Conservation (phyloP, 2,329 filamentous ascomycete genomes). For the Talaromyces islandicus region DNA sequence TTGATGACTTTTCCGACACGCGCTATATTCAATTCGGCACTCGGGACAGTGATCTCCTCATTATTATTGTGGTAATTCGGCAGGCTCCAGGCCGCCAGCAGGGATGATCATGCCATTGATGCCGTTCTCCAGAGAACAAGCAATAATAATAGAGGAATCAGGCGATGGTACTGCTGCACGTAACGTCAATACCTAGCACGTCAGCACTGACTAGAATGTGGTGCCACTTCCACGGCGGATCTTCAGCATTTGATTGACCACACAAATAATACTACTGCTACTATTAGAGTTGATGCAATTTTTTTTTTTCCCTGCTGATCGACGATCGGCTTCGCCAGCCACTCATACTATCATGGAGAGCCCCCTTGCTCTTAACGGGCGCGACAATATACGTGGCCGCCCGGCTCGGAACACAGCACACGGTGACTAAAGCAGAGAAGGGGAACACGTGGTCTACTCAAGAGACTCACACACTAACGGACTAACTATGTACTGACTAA, state of each 20-base stretch:
- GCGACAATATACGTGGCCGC: not conserved
- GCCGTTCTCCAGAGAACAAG: not conserved
- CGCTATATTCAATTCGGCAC: not conserved
- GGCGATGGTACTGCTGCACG: not conserved
- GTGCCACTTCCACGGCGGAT: not conserved
- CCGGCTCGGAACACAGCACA: not conserved
- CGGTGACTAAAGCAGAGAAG: not conserved
- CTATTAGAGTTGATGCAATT: not conserved
- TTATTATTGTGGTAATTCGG: not conserved
- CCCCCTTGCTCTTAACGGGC: not conserved
- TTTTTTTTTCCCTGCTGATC: not conserved
- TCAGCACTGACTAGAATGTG: not conserved
- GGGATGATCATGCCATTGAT: not conserved
- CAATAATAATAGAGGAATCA: not conserved
- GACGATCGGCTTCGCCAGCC: not conserved
- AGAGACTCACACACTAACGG: not conserved
- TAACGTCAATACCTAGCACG: not conserved
- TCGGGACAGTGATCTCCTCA: not conserved
- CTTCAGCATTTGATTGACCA: not conserved
- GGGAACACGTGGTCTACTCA: not conserved
- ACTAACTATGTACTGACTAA: not conserved
- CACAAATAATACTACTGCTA: too few species aligned
- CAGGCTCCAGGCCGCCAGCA: not conserved
- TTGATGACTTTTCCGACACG: not conserved
- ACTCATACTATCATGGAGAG: not conserved